These are phyloP conservation scores for Neofusicoccum umdonicola DNA, from an alignment of 2,329 filamentous ascomycete genomes.

Conservation along the genomic window DNA sequence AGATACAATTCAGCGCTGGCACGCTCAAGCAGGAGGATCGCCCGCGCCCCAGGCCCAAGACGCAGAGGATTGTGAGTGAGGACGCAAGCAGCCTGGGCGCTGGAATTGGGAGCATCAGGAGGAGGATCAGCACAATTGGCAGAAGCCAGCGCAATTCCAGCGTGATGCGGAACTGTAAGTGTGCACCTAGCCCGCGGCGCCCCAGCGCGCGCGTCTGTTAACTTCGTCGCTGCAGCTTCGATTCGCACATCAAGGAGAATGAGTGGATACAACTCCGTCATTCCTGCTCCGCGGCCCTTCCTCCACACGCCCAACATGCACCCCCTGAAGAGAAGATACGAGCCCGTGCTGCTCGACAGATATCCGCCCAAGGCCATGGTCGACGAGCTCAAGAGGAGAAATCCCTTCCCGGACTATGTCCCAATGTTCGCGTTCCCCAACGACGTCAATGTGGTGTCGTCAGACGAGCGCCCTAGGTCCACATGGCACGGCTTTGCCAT, in stretches of 20 bases:
- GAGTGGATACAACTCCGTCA: slow-evolving; percentile 98
- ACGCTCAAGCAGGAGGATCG: slow-evolving; percentile 57
- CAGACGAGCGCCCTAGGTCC: slow-evolving; percentile 88
- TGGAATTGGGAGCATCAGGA: slow-evolving; percentile 79
- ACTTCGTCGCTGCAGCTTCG: slow-evolving; percentile 51
- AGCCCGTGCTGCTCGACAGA: slow-evolving; percentile 91
- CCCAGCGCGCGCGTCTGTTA: slow-evolving; percentile 19
- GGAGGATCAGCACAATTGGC: slow-evolving; percentile 95
- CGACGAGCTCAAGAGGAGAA: slow-evolving; percentile 76
- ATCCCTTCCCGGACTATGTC: slow-evolving; percentile 92
- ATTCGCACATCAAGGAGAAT: slow-evolving; percentile 81
- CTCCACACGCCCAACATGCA: slow-evolving; percentile 92
- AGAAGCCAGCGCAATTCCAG: slow-evolving; percentile 86
- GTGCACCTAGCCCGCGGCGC: background rate
- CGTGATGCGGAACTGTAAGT: slow-evolving; percentile 67
- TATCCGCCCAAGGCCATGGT: slow-evolving; percentile 82
- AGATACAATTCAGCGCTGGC: slow-evolving; percentile 82
- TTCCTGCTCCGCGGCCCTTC: slow-evolving; percentile 86
- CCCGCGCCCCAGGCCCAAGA: slow-evolving; percentile 70
- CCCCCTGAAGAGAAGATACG: slow-evolving; percentile 87
- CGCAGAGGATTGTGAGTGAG: slow-evolving; percentile 75
- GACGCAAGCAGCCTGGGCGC: slow-evolving; percentile 52
- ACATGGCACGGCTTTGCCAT: slow-evolving; percentile 99
- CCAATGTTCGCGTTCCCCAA: slow-evolving; percentile 99
- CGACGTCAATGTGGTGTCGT: slow-evolving; percentile 94